Evolutionary conservation across 176 grass and related monocot genomes (phyloP), one percentile per base, ranked within the genome.

Genomic region (Aechmea fasciata): DNA sequence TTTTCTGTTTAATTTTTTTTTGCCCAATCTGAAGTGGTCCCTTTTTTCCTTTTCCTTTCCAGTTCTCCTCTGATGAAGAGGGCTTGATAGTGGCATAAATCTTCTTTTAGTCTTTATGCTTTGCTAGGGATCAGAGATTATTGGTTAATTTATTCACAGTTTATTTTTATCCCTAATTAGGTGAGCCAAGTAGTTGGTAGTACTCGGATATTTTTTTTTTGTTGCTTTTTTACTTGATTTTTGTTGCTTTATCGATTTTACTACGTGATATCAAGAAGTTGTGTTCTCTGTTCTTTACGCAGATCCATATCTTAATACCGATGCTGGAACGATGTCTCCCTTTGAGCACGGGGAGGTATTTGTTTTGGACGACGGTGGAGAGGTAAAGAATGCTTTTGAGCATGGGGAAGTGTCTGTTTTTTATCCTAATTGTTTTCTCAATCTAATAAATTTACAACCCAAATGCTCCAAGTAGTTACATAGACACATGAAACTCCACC

Each of bases 241-340:
- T 9, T 61, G 55, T 18, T 61, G 55, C 55, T 2, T 3, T 18
- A 10, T 61, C 73, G 57, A 33, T 74, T 73, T 87, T 55, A 13
- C 4, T 52, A 47, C 79, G 17, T 80, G 70, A 77, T 47, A 33
- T 47, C 1, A 9, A 67, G 49, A 17, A 49, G 28, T 49, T 15
- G 18, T 19, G 29, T 9, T 49, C 49, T 1, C 65, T 48, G 15
- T 47, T 17, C 11, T 22, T 74, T 87, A 49, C 78, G 75, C 86
- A 97, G 94, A 97, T 78, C 94, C 95, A 74, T 99, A 99, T 70
- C 84, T 99, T 48, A 99, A 99, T 75, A 99, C 87, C 75, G 90
- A 99, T 82, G 95, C 95, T 74, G 95, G 95, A 73, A 99, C 95
- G n/a, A 99, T 99, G 95, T 94, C 95, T 63, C 95, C 95, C 0